These are phyloP conservation scores for Tolypocladium album DNA, from an alignment of 2,329 filamentous ascomycete genomes.

Conservation along the genomic window DNA sequence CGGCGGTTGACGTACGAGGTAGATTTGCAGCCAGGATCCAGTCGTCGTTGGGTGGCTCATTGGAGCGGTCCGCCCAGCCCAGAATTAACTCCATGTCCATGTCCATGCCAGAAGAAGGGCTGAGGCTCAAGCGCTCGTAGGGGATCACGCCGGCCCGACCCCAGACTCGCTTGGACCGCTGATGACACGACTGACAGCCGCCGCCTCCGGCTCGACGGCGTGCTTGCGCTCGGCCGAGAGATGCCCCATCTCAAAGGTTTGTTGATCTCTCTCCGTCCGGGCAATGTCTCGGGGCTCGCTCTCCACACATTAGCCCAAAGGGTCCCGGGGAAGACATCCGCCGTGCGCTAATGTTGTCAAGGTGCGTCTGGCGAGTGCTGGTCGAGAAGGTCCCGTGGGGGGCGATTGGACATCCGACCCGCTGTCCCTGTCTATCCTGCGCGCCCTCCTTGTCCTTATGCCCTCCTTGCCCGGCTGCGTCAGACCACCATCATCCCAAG, in stretches of 20 bases:
- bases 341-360: slow-evolving; percentile 4
- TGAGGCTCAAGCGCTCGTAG: neutral
- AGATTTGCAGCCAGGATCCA: neutral
- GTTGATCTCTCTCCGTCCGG: neutral
- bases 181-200: neutral
- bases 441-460: neutral
- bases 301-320: slow-evolving; percentile 1
- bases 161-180: slow-evolving; percentile 1
- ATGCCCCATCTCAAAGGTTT: neutral
- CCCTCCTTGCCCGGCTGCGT: neutral
- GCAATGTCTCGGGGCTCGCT: neutral
- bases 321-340: slow-evolving; percentile 7
- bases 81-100: neutral
- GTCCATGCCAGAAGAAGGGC: neutral
- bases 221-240: slow-evolving; percentile 5
- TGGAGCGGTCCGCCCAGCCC: neutral
- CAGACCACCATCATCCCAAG: neutral
- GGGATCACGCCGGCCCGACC: slow-evolving; percentile 2
- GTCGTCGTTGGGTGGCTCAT: neutral
- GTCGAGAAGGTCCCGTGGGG: neutral
- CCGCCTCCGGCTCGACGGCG: neutral
- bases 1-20: neutral
- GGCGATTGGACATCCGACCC: neutral
- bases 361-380: slow-evolving; percentile 1
- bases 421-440: neutral